Evolutionary conservation across 805 yeast species (phyloP).

Genomic region (Candida ficus): DNA sequence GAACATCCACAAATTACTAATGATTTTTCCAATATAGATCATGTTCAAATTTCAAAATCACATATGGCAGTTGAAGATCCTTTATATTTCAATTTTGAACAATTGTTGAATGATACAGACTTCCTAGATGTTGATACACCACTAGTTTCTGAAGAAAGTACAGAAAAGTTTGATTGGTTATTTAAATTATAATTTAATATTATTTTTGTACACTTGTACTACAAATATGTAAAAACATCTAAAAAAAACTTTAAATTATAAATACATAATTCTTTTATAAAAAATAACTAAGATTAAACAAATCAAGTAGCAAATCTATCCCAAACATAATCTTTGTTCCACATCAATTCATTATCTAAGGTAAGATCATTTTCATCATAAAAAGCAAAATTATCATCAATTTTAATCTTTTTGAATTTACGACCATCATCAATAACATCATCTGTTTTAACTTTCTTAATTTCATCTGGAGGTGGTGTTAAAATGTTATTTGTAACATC

Average conservation of each 20-base stretch:
- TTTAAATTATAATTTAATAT: conserved; percentile 7
- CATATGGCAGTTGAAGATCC: background rate
- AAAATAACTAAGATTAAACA: too few relatives aligned
- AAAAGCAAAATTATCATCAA: conserved; percentile 16
- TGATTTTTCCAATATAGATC: too few relatives aligned
- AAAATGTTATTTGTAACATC: conserved; percentile 2
- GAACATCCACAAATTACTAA: background rate
- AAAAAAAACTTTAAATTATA: background rate
- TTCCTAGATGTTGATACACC: background rate
- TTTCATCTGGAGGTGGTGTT: conserved; percentile 20
- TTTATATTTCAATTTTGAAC: background rate
- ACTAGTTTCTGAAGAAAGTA: background rate
- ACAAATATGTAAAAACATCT: background rate
- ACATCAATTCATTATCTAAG: conserved; percentile 16
- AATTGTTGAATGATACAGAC: background rate
- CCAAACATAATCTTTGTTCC: conserved; percentile 21
- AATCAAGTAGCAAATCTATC: conserved; percentile 2
- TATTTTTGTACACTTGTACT: background rate
- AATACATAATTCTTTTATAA: conserved; percentile 23
- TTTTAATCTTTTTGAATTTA: conserved; percentile 15
- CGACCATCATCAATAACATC: conserved; percentile 3
- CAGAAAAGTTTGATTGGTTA: conserved; percentile 8
- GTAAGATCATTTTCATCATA: conserved; percentile 15
- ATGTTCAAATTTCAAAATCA: background rate
- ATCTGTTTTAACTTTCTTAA: background rate